Evolutionary conservation across 306 rosid genomes (phyloP).

Genomic region (Albizia julibrissin): DNA sequence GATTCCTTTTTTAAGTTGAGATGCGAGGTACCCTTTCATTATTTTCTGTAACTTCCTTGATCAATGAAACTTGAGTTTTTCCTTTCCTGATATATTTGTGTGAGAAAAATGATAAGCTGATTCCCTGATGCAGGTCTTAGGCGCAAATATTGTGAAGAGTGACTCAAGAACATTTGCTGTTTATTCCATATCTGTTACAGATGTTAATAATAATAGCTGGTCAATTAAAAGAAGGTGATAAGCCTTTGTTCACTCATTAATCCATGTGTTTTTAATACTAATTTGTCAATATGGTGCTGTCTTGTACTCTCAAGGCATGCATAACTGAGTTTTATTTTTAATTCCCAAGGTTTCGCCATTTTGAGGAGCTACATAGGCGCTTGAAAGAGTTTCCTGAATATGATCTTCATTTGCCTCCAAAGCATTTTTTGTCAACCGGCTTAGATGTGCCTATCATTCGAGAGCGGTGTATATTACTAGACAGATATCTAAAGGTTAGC

Average conservation of each 20-base stretch:
- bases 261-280: constrained; percentile 22
- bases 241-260: constrained; percentile 30
- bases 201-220: constrained; percentile 90
- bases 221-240: constrained; percentile 93
- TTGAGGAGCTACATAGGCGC: constrained; percentile 97
- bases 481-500: constrained; percentile 83
- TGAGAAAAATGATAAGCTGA: constrained; percentile 37
- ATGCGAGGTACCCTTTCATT: constrained; percentile 78
- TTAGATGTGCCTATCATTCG: constrained; percentile 81
- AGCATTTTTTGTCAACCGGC: constrained; percentile 94
- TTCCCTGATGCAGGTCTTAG: constrained; percentile 74
- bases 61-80: background rate
- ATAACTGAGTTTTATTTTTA: constrained; percentile 7
- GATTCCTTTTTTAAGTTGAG: constrained; percentile 86
- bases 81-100: constrained; percentile 26
- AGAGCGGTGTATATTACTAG: constrained; percentile 86
- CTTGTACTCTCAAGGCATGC: constrained; percentile 16
- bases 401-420: constrained; percentile 94
- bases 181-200: constrained; percentile 87
- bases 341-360: constrained; percentile 83
- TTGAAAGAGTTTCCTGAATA: constrained; percentile 91
- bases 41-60: constrained; percentile 27
- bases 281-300: constrained; percentile 13
- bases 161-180: constrained; percentile 93
- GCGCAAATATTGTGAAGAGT: constrained; percentile 98